phyloP scores from a whole-genome alignment of 768 basidiomycete species.

The Lactarius tabidus region DNA sequence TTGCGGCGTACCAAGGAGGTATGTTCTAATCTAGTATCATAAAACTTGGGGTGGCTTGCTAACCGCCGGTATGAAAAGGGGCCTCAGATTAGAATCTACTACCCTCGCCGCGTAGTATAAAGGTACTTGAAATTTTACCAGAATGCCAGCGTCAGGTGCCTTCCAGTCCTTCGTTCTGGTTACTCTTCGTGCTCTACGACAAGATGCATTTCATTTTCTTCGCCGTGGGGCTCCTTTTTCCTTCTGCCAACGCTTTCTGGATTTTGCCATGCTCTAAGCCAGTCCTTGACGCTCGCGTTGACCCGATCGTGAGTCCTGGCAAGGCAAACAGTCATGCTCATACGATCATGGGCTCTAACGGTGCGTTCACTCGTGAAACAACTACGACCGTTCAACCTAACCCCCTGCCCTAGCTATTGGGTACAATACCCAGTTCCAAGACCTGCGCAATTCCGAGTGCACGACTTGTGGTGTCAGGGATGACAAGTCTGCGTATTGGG shows the following conservation, averaged over 20 bases:
- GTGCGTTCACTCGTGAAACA: neutral
- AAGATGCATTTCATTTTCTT: constrained; percentile 16
- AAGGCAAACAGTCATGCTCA: constrained; percentile 15
- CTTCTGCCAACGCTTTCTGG: constrained; percentile 17
- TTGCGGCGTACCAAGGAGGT: constrained; percentile 6
- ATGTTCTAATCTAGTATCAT: constrained; percentile 9
- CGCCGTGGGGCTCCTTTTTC: constrained; percentile 5
- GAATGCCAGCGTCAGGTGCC: constrained; percentile 12
- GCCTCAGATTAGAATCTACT: constrained; percentile 4
- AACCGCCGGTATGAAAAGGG: constrained; percentile 7
- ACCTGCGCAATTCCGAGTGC: constrained; percentile 17
- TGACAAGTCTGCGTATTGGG: constrained; percentile 24
- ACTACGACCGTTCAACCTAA: neutral
- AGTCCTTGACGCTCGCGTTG: constrained; percentile 16
- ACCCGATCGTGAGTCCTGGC: constrained; percentile 21
- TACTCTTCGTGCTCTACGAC: neutral
- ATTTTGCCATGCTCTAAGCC: constrained; percentile 19
- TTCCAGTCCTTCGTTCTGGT: neutral
- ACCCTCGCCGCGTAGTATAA: constrained; percentile 9
- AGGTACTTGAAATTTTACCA: neutral
- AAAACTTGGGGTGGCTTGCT: constrained; percentile 4
- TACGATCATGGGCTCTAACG: constrained; percentile 22
- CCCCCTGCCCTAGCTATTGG: constrained; percentile 8
- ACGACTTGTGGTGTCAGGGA: constrained; percentile 23
- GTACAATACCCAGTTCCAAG: constrained; percentile 11